Evolutionary conservation across 768 basidiomycete genomes (phyloP).

Genomic region (Epithele typhae): DNA sequence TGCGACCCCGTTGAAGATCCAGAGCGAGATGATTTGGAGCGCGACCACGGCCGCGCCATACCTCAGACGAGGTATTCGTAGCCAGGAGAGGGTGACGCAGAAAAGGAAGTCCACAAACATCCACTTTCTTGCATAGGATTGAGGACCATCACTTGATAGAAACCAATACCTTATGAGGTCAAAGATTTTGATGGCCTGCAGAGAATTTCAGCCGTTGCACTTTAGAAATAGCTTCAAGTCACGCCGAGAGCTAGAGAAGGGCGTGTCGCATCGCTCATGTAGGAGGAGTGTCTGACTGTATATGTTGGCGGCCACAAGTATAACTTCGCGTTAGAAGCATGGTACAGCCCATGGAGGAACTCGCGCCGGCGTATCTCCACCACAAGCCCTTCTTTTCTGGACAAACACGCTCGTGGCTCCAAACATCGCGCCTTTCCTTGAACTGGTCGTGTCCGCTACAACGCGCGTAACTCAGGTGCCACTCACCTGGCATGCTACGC

Average conservation of each 20-base stretch:
- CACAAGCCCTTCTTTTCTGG: too few relatives aligned
- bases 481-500: slow-evolving; percentile 68
- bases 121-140: slow-evolving; percentile 59
- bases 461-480: neutral
- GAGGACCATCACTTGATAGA: slow-evolving; percentile 39
- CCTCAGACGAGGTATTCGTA: slow-evolving; percentile 71
- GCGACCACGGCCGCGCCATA: slow-evolving; percentile 61
- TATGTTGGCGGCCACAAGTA: too few relatives aligned
- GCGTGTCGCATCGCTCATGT: too few relatives aligned
- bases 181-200: slow-evolving; percentile 69
- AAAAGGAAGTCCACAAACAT: slow-evolving; percentile 64
- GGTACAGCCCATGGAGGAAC: too few relatives aligned
- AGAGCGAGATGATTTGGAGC: slow-evolving; percentile 57
- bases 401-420: too few relatives aligned
- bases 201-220: neutral
- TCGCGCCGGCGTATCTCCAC: too few relatives aligned
- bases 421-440: too few relatives aligned
- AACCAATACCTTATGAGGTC: slow-evolving; percentile 60
- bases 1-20: slow-evolving; percentile 63
- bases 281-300: too few relatives aligned
- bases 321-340: too few relatives aligned
- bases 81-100: slow-evolving; percentile 48
- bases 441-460: too few relatives aligned
- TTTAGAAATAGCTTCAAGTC: too few relatives aligned
- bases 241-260: too few relatives aligned